Conservation (phyloP, 1,284 basidiomycete genomes). For the Mixia osmundae region DNA sequence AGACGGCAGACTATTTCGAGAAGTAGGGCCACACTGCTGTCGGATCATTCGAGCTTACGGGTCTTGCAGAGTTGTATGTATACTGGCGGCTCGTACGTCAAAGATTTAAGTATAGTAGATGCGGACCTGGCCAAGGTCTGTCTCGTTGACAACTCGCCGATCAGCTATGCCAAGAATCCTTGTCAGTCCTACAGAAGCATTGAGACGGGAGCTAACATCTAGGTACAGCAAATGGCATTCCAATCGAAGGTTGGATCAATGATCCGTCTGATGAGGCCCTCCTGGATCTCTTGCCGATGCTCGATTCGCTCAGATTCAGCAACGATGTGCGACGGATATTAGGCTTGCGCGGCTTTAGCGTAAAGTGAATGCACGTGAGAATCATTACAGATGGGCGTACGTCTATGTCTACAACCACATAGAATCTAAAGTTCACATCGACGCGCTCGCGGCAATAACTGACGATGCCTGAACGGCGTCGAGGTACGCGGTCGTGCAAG, state of each 20-base stretch:
- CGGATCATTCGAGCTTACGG: background rate
- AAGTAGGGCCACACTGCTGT: constrained; percentile 33
- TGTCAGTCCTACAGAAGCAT: constrained; percentile 30
- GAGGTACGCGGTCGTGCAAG: no score
- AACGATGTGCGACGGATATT: constrained; percentile 81
- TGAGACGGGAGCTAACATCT: background rate
- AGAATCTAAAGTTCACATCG: no score
- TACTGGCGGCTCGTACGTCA: constrained; percentile 81
- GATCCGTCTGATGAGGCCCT: constrained; percentile 92
- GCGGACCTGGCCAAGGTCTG: constrained; percentile 71
- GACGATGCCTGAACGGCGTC: no score
- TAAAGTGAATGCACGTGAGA: no score
- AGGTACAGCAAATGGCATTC: constrained; percentile 74
- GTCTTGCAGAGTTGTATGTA: constrained; percentile 78
- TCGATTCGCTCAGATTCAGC: constrained; percentile 87
- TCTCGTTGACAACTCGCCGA: constrained; percentile 86
- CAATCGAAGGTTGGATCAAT: constrained; percentile 96
- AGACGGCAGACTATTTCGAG: constrained; percentile 65
- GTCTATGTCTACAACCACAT: no score
- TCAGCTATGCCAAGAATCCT: constrained; percentile 79
- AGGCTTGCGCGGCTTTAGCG: constrained; percentile 32
- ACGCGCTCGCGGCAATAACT: no score
- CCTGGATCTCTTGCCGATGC: constrained; percentile 76
- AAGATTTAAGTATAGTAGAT: constrained; percentile 72
- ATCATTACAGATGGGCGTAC: no score